These are phyloP conservation scores for Eimeria mitis DNA, from an alignment of 169 alveolate species.

Conservation along the genomic window DNA sequence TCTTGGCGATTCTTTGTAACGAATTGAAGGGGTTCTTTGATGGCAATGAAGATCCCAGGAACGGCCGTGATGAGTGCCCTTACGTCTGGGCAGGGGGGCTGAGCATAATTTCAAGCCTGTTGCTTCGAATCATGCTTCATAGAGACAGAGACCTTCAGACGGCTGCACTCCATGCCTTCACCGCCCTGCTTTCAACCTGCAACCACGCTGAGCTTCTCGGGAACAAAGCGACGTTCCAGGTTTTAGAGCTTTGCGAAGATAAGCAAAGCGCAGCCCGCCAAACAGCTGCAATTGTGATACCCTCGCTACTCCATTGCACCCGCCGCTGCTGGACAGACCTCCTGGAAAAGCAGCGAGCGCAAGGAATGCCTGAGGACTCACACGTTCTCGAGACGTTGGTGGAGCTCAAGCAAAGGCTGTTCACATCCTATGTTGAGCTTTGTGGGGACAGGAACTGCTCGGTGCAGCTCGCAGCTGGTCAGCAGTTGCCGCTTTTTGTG, in stretches of 20 bases:
- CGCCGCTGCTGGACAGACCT: constrained; percentile 34
- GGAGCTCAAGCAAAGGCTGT: constrained; percentile 31
- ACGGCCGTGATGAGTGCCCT: not conserved
- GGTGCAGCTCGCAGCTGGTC: constrained; percentile 72
- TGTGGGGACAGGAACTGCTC: constrained; percentile 68
- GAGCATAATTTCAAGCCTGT: constrained; percentile 40
- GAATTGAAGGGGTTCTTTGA: constrained; percentile 41
- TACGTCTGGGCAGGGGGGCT: constrained; percentile 19
- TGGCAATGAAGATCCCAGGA: not conserved
- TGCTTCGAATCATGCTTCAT: constrained; percentile 60
- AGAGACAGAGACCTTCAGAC: constrained; percentile 36
- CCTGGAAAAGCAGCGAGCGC: not conserved
- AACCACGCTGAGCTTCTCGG: constrained; percentile 12
- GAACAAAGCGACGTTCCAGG: constrained; percentile 8
- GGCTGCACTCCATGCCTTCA: constrained; percentile 41
- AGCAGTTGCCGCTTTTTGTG: constrained; percentile 66
- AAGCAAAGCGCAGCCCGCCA: constrained; percentile 35
- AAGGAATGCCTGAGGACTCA: not conserved
- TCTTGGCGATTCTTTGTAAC: constrained; percentile 28
- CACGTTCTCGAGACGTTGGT: not conserved
- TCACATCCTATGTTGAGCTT: constrained; percentile 34
- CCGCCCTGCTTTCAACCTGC: constrained; percentile 32
- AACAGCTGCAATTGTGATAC: constrained; percentile 51
- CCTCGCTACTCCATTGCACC: constrained; percentile 33
- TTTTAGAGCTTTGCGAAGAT: constrained; percentile 50